These are phyloP conservation scores for Myxozyma geophila DNA, from an alignment of 805 yeast genomes.

Conservation along the genomic window DNA sequence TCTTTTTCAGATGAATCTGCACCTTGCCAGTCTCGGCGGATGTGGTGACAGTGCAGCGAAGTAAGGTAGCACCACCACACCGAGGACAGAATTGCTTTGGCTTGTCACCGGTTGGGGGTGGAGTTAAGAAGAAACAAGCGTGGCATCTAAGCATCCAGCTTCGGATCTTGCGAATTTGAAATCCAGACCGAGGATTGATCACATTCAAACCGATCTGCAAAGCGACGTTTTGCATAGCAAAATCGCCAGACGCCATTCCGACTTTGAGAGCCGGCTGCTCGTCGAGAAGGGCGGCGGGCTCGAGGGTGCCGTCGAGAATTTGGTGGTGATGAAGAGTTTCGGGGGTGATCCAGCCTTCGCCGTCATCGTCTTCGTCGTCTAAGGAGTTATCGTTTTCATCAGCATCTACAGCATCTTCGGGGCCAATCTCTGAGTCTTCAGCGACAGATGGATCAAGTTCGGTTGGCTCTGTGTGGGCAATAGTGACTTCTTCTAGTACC, in stretches of 20 bases:
- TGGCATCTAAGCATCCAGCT: slow-evolving; percentile 96
- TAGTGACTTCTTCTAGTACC: not conserved
- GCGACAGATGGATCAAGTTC: slow-evolving; percentile 24
- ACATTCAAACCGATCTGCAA: slow-evolving; percentile 86
- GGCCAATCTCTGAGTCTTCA: slow-evolving; percentile 3
- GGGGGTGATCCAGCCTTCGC: slow-evolving; percentile 89
- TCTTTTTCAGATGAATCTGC: slow-evolving; percentile 84
- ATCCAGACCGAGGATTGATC: slow-evolving; percentile 82
- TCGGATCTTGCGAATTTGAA: slow-evolving; percentile 80
- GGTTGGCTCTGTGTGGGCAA: slow-evolving; percentile 2
- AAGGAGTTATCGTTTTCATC: slow-evolving; percentile 41
- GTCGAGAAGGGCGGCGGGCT: slow-evolving; percentile 54
- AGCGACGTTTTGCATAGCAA: slow-evolving; percentile 95
- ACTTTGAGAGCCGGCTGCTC: slow-evolving; percentile 58
- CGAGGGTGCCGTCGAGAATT: slow-evolving; percentile 57
- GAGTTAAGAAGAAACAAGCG: slow-evolving; percentile 87
- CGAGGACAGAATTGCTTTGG: slow-evolving; percentile 89
- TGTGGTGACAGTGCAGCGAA: slow-evolving; percentile 79
- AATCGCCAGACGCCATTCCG: slow-evolving; percentile 93
- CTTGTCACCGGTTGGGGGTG: slow-evolving; percentile 65
- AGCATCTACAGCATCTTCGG: slow-evolving; percentile 11
- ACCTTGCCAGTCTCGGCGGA: slow-evolving; percentile 66
- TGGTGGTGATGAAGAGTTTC: slow-evolving; percentile 74
- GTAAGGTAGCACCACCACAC: slow-evolving; percentile 91
- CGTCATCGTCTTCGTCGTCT: slow-evolving; percentile 76